Conservation (phyloP, 1,284 basidiomycete species). For the Sanghuangporus baumii region DNA sequence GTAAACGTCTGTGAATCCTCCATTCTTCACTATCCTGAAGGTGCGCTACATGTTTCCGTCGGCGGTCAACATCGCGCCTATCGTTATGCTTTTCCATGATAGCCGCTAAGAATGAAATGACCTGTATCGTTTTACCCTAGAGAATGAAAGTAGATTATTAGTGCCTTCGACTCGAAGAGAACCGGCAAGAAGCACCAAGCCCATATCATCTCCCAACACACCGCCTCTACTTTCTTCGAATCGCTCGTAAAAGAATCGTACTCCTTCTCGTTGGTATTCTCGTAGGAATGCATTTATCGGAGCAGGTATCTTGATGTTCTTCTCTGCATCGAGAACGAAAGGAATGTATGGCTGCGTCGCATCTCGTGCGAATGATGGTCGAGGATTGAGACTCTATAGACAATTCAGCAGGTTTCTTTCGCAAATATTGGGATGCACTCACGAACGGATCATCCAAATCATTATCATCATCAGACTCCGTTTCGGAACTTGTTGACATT, state of each 20-base stretch:
- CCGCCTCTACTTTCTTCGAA: slow-evolving; percentile 64
- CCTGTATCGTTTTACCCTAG: slow-evolving; percentile 81
- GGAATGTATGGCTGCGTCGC: slow-evolving; percentile 40
- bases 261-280: slow-evolving; percentile 80
- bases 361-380: slow-evolving; percentile 48
- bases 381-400: slow-evolving; percentile 34
- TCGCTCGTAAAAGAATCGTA: slow-evolving; percentile 66
- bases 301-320: slow-evolving; percentile 54
- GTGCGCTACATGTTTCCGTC: slow-evolving; percentile 52
- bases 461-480: slow-evolving; percentile 15
- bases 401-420: background rate
- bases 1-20: slow-evolving; percentile 46
- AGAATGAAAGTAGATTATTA: background rate
- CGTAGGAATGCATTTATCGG: slow-evolving; percentile 77
- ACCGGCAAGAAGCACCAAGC: slow-evolving; percentile 48
- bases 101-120: slow-evolving; percentile 80
- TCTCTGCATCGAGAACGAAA: slow-evolving; percentile 41
- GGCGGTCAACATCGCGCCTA: slow-evolving; percentile 53
- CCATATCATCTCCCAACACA: slow-evolving; percentile 87
- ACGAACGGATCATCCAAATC: slow-evolving; percentile 12
- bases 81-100: slow-evolving; percentile 77
- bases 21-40: slow-evolving; percentile 59
- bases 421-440: background rate
- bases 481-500: slow-evolving; percentile 9
- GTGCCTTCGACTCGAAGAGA: background rate